Evolutionary conservation across 768 basidiomycete genomes (phyloP).

Genomic region (Symmetrospora coprosmae): DNA sequence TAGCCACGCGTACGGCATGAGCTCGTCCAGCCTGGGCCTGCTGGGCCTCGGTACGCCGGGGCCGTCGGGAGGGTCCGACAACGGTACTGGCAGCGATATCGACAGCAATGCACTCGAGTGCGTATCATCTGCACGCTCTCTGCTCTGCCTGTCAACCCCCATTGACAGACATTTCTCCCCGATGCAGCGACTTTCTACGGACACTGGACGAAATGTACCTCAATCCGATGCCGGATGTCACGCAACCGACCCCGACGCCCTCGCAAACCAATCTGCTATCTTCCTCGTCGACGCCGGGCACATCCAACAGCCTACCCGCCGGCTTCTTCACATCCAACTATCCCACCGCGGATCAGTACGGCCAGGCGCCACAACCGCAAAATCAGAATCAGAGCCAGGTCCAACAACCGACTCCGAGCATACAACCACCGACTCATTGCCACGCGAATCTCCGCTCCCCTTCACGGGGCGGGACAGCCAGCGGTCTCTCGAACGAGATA

Average conservation of each 20-base stretch:
- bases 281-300: no score
- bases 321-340: no score
- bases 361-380: no score
- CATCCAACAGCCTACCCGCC: no score
- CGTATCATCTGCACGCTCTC: neutral
- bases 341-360: no score
- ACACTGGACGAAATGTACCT: conserved; percentile 58
- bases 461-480: neutral
- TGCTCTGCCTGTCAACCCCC: neutral
- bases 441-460: neutral
- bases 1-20: neutral
- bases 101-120: conserved; percentile 30
- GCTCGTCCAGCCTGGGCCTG: neutral
- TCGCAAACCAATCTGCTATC: neutral
- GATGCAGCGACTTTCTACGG: conserved; percentile 69
- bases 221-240: conserved; percentile 52
- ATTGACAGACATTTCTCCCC: conserved; percentile 13
- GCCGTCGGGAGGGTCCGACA: conserved; percentile 39
- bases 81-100: conserved; percentile 25
- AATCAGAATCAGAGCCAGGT: no score
- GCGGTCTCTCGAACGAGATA: neutral
- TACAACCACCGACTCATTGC: neutral
- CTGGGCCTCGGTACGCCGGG: neutral
- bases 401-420: conserved; percentile 11
- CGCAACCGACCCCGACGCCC: conserved; percentile 41